Percentiles rank a stretch among this genome's conserved stretches.
Conservation (phyloP, 495 filamentous ascomycete species). For the Annulohypoxylon stygium region DNA sequence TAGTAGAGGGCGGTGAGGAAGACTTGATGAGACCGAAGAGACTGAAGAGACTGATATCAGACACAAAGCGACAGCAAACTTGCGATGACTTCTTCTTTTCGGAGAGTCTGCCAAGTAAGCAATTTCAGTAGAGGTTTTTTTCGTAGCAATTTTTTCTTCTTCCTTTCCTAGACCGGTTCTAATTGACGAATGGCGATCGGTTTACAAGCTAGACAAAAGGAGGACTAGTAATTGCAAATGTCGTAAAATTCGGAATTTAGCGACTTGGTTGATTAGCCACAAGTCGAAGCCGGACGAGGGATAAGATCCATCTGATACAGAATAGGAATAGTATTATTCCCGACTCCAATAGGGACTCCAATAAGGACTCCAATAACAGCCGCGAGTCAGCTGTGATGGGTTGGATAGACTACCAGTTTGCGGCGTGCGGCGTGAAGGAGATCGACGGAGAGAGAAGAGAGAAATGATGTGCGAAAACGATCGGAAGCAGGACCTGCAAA, state of each 20-base stretch:
- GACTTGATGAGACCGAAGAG: constrained; percentile 12
- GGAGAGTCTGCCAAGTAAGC: constrained; percentile 34
- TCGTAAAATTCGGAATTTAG: constrained; percentile 43
- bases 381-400: constrained; percentile 15
- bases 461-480: constrained; percentile 38
- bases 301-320: background rate
- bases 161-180: constrained; percentile 23
- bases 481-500: constrained; percentile 42
- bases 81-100: constrained; percentile 42
- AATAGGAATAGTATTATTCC: constrained; percentile 21
- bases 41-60: constrained; percentile 22
- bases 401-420: constrained; percentile 3
- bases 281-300: constrained; percentile 9
- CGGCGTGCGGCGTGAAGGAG: constrained; percentile 29
- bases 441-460: background rate
- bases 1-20: constrained; percentile 3
- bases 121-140: constrained; percentile 30
- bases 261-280: constrained; percentile 15
- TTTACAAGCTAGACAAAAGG: constrained; percentile 25
- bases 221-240: constrained; percentile 24
- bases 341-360: background rate
- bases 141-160: constrained; percentile 1
- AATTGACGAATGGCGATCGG: constrained; percentile 41
- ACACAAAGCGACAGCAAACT: constrained; percentile 24
- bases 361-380: constrained; percentile 6